These are phyloP conservation scores for Plantago ovata DNA, from an alignment of 257 asterid genomes.

Conservation along the genomic window DNA sequence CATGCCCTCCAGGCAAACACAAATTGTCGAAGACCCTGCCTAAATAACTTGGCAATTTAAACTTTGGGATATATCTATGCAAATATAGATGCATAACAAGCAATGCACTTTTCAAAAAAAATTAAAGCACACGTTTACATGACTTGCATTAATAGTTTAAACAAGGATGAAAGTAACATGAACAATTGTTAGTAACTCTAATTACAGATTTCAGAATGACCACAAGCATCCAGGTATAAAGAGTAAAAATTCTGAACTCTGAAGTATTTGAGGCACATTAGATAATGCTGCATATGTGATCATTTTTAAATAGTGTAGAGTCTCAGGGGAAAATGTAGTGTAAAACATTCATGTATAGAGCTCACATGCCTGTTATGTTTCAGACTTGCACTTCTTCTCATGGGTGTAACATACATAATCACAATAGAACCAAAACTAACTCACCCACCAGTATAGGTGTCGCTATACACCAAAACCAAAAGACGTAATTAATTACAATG, in stretches of 20 bases:
- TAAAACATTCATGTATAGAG: neutral
- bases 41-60: neutral
- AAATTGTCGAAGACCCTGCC: neutral
- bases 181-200: neutral
- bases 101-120: too few relatives aligned
- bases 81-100: neutral
- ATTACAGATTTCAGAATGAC: neutral
- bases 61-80: neutral
- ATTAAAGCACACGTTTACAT: too few relatives aligned
- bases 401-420: neutral
- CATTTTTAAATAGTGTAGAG: constrained; percentile 5
- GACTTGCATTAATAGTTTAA: neutral
- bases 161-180: neutral
- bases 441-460: neutral
- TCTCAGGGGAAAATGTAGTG: neutral
- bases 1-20: too few relatives aligned
- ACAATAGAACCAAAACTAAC: neutral
- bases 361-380: constrained; percentile 2
- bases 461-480: neutral
- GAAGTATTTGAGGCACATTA: constrained; percentile 5
- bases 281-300: neutral
- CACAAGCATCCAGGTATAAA: neutral
- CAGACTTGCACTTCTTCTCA: neutral
- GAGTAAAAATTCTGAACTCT: neutral
- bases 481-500: neutral